Evolutionary conservation across 345 rosid genomes (phyloP).

Genomic region (Dipteronia dyeriana): DNA sequence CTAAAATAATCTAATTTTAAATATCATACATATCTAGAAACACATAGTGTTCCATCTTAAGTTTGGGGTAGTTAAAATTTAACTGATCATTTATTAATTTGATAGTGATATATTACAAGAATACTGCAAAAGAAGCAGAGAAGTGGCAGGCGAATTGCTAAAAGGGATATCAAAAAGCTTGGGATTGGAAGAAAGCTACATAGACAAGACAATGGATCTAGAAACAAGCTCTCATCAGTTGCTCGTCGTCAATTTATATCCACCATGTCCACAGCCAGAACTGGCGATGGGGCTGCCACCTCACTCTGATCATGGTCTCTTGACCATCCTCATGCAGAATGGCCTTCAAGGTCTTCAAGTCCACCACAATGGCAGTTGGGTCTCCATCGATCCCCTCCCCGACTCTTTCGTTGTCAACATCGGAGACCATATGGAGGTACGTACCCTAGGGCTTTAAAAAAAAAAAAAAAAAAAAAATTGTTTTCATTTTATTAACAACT

Average conservation of each 20-base stretch:
- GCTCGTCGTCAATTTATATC: constrained; percentile 34
- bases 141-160: constrained; percentile 32
- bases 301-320: constrained; percentile 40
- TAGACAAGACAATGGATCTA: constrained; percentile 23
- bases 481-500: too few relatives aligned
- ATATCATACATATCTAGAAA: too few relatives aligned
- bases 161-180: constrained; percentile 35
- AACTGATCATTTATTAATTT: background rate
- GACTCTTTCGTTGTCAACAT: constrained; percentile 20
- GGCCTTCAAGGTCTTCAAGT: constrained; percentile 28
- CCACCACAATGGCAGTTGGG: constrained; percentile 33
- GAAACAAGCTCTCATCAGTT: constrained; percentile 30
- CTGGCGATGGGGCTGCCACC: constrained; percentile 40
- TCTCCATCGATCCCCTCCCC: constrained; percentile 27
- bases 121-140: constrained; percentile 30
- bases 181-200: constrained; percentile 31
- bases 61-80: background rate
- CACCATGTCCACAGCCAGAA: constrained; percentile 49
- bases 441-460: constrained; percentile 18
- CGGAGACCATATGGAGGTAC: constrained; percentile 35
- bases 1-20: too few relatives aligned
- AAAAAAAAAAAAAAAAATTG: too few relatives aligned
- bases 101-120: constrained; percentile 27
- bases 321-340: constrained; percentile 40
- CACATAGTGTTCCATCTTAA: too few relatives aligned